Percentiles rank a stretch among this genome's conserved stretches.
Evolutionary conservation across 495 filamentous ascomycete genomes (phyloP).

Genomic region (Lophium mytilinum): DNA sequence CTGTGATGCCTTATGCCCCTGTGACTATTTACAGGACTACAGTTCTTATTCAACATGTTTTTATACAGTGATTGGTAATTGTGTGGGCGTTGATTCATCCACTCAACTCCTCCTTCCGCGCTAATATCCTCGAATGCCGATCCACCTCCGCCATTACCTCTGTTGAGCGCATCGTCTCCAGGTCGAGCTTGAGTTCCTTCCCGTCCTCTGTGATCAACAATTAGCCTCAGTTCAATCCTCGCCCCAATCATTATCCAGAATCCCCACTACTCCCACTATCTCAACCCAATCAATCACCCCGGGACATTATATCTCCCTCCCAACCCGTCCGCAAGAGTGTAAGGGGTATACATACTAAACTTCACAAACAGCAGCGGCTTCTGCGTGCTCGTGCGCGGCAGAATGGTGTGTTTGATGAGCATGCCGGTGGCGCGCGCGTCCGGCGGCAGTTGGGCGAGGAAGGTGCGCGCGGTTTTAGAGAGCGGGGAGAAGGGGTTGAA

Average conservation of each 20-base stretch:
- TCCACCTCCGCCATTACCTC: constrained; percentile 84
- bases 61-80: neutral
- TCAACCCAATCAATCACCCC: too few relatives aligned
- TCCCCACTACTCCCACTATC: too few relatives aligned
- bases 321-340: too few relatives aligned
- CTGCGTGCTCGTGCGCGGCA: constrained; percentile 54
- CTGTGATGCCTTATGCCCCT: neutral
- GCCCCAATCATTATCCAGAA: too few relatives aligned
- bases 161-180: constrained; percentile 72
- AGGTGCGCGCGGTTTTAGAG: constrained; percentile 71
- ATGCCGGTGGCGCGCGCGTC: constrained; percentile 60
- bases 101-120: constrained; percentile 72
- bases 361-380: constrained; percentile 61
- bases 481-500: constrained; percentile 86
- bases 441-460: constrained; percentile 80
- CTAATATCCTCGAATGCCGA: constrained; percentile 71
- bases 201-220: constrained; percentile 58
- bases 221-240: neutral
- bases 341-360: constrained; percentile 56
- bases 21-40: constrained; percentile 13
- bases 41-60: neutral
- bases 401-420: constrained; percentile 70
- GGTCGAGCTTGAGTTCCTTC: constrained; percentile 62
- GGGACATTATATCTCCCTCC: too few relatives aligned
- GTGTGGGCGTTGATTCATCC: neutral